Base-by-base conservation (phyloP, 805 yeast genomes). In the Starmerella kuoi region DNA sequence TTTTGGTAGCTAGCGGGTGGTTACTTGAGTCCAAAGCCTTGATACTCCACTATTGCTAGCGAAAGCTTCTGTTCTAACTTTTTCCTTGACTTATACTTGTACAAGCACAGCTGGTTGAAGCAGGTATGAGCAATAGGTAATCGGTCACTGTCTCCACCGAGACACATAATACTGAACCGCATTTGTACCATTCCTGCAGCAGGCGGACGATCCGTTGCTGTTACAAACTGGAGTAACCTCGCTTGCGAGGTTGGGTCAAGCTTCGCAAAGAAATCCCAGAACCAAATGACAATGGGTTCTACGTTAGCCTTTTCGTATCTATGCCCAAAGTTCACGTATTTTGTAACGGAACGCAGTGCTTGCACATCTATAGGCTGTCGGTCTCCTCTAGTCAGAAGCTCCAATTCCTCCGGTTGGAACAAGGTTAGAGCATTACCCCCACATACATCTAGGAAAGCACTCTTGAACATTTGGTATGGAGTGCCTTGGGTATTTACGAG, bases 51-150 rank as follows among this genome's bases (percentile, higher is more conserved):
- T 17, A 88, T 70, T 0, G 96, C 95, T 49, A 68, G 55, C n/a
- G 63, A 56, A 44, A 88, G 59, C 59, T 83, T 87, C 1, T 55
- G 41, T 34, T 62, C 58, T 40, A 91, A 62, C 47, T 72, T 74
- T n/a, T 69, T 73, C 45, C 65, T 64, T 5, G 72, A 56, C 12
- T 61, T 51, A 58, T 88, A 88, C 28, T 76, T 76, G 59, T 76
- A 80, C 5, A 91, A 51, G 42, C 88, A 79, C 20, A 88, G 58
- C 63, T 88, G 95, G 57, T 88, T 91, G 65, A 91, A 88, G 54
- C 98, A 88, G 0, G 97, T 91, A 57, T 88, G 97, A 0, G 96
- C 85, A 14, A 79, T 64, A 0, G 97, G 97, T 15, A 87, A 61
- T 37, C 79, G 64, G 1, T 70, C 66, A 28, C 64, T 58, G 47